Percentiles rank a stretch among this genome's conserved stretches.
Conservation (phyloP, 768 basidiomycete genomes). For the Pulveroboletus sp. region DNA sequence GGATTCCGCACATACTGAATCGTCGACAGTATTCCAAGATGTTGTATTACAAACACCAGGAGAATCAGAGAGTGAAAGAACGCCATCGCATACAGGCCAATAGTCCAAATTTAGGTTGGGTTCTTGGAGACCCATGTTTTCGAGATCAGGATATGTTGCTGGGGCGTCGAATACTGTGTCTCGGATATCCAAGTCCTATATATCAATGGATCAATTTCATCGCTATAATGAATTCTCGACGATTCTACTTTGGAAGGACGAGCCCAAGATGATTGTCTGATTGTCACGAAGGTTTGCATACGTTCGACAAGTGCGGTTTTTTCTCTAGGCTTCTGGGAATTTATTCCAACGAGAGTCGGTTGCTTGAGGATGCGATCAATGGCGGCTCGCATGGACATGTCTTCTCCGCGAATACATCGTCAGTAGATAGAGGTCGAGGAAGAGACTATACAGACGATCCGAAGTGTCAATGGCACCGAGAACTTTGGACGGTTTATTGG, state of each 20-base stretch:
- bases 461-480: conserved; percentile 23
- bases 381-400: conserved; percentile 28
- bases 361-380: conserved; percentile 27
- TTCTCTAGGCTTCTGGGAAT: background rate
- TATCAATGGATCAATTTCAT: conserved; percentile 3
- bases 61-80: background rate
- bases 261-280: background rate
- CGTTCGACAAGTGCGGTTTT: background rate
- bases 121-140: background rate
- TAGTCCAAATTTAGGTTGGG: background rate
- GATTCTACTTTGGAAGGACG: conserved; percentile 12
- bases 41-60: background rate
- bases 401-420: conserved; percentile 13
- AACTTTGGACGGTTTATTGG: conserved; percentile 21
- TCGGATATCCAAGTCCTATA: conserved; percentile 3
- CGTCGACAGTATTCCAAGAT: background rate
- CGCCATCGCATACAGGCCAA: background rate
- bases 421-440: conserved; percentile 1
- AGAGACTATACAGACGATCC: conserved; percentile 24
- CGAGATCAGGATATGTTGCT: background rate
- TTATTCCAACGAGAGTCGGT: conserved; percentile 24
- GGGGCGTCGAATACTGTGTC: background rate
- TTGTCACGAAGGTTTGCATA: background rate
- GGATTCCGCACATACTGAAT: conserved; percentile 4
- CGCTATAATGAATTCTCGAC: background rate